Conservation (phyloP, 2,329 filamentous ascomycete species). For the Rhynchosporium graminicola region DNA sequence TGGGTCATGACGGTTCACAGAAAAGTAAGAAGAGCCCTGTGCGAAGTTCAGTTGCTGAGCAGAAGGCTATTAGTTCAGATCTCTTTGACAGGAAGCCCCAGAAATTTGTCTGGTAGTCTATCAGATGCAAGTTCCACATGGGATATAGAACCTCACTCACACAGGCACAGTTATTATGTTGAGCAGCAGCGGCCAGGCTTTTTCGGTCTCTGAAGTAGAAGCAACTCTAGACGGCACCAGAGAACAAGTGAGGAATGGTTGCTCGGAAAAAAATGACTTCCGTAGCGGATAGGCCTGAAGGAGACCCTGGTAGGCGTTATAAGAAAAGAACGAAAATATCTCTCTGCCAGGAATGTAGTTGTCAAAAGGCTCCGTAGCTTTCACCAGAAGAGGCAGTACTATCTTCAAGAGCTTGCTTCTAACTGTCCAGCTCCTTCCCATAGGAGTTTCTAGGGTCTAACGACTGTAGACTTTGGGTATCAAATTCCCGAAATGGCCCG, state of each 20-base stretch:
- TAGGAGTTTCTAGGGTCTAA: slow-evolving; percentile 21
- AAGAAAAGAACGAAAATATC: background rate
- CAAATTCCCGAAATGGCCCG: slow-evolving; percentile 5
- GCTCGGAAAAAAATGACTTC: slow-evolving; percentile 11
- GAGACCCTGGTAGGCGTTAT: slow-evolving; percentile 15
- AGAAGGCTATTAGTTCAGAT: background rate
- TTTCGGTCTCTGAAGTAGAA: slow-evolving; percentile 15
- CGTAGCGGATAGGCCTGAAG: slow-evolving; percentile 8
- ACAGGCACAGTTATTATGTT: slow-evolving; percentile 17
- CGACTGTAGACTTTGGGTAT: slow-evolving; percentile 13
- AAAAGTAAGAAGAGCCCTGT: background rate
- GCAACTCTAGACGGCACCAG: slow-evolving; percentile 23
- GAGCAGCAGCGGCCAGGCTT: slow-evolving; percentile 17
- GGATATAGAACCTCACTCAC: slow-evolving; percentile 18
- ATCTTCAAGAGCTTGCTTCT: background rate
- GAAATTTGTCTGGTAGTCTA: slow-evolving; percentile 10
- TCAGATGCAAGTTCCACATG: slow-evolving; percentile 17
- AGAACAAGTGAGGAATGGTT: slow-evolving; percentile 18
- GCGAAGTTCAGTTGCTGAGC: background rate
- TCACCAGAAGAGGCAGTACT: slow-evolving; percentile 2
- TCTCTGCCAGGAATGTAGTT: slow-evolving; percentile 1
- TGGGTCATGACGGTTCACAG: slow-evolving; percentile 26
- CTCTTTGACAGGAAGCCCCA: background rate
- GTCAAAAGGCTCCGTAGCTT: background rate
- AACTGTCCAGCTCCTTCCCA: slow-evolving; percentile 17